Base-by-base conservation (phyloP, 176 grass and related monocot species). In the Zoysia japonica region DNA sequence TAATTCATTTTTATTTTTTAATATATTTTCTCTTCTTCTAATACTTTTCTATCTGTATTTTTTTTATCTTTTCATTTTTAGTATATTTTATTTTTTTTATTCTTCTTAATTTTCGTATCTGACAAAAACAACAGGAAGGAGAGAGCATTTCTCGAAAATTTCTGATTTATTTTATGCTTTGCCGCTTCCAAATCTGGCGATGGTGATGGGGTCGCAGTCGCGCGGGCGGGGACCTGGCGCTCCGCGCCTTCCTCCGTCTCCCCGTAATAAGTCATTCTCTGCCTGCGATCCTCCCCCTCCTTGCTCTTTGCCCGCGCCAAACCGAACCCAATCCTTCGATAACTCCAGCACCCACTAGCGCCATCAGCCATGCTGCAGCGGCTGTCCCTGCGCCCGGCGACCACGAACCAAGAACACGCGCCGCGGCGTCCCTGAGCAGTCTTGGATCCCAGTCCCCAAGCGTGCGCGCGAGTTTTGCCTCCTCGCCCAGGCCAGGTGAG, bases 181-280 rank as follows among this genome's bases (percentile, higher is more conserved):
- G 47, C 71, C 41, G 43, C 66, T 80, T 53, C 81, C 78, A 89
- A 89, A 89, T 81, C 87, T 89, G 82, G 78, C 57, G 82, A 77
- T 52, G 82, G 57, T 65, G 82, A 76, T 76, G 71, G 86, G 72
- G 78, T 73, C 62, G 54, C 48, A 36, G 78, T 73, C 62, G 54
- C 48, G 17, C 47, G 62, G 78, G 7, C 19, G 44, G 64, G 86
- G 81, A 70, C 64, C 81, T 6, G 6, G 45, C 6, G 8, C 45
- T 80, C 80, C 36, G 60, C 48, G 48, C 77, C 17, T 12, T 45
- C 39, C 47, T 13, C 36, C 41, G 39, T 61, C 49, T 89, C 77
- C 82, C 71, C 82, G 59, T 85, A 78, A 89, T 89, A 85, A 85
- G 81, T 77, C 87, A 48, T 57, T 65, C 71, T 72, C 68, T 72